Percentiles rank a stretch among this genome's conserved stretches.
These are phyloP conservation scores for Coprinopsis sp. DNA, from an alignment of 768 basidiomycete species.

Conservation along the genomic window DNA sequence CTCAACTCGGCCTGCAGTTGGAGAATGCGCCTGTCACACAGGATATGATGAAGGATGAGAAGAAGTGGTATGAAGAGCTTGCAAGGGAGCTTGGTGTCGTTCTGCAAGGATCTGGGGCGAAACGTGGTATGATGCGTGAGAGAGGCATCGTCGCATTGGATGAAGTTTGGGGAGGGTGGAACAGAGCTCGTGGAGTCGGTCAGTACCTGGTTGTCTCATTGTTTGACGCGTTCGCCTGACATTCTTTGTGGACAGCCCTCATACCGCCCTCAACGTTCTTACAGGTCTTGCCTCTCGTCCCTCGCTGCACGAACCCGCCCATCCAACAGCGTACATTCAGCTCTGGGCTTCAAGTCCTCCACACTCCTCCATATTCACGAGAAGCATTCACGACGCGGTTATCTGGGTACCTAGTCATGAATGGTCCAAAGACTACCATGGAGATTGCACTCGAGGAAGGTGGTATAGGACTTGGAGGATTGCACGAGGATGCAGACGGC, in stretches of 20 bases:
- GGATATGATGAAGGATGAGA: conserved; percentile 84
- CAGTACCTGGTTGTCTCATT: conserved; percentile 22
- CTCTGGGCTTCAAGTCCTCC: conserved; percentile 76
- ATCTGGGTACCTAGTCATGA: conserved; percentile 44
- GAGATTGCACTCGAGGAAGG: conserved; percentile 71
- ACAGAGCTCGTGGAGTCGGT: conserved; percentile 89
- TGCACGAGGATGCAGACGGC: conserved; percentile 70
- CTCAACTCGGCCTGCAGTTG: conserved; percentile 84
- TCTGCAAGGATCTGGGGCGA: conserved; percentile 41
- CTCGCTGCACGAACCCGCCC: conserved; percentile 58
- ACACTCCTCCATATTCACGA: conserved; percentile 73
- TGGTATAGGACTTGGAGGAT: conserved; percentile 72
- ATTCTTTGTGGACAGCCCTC: conserved; percentile 50
- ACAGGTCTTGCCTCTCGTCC: conserved; percentile 66
- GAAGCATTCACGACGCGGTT: conserved; percentile 67
- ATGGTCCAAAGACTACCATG: conserved; percentile 53
- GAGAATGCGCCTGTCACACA: conserved; percentile 75
- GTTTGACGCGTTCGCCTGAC: not conserved
- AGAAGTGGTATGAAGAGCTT: conserved; percentile 72
- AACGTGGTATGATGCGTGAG: conserved; percentile 65
- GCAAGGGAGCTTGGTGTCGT: conserved; percentile 78
- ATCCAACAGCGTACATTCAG: conserved; percentile 65
- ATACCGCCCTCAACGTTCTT: conserved; percentile 86
- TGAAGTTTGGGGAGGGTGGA: conserved; percentile 96
- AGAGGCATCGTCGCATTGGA: conserved; percentile 84